These are phyloP conservation scores for Phytophthora fragariaefolia DNA, from an alignment of 352 stramenopile species.

Conservation along the genomic window DNA sequence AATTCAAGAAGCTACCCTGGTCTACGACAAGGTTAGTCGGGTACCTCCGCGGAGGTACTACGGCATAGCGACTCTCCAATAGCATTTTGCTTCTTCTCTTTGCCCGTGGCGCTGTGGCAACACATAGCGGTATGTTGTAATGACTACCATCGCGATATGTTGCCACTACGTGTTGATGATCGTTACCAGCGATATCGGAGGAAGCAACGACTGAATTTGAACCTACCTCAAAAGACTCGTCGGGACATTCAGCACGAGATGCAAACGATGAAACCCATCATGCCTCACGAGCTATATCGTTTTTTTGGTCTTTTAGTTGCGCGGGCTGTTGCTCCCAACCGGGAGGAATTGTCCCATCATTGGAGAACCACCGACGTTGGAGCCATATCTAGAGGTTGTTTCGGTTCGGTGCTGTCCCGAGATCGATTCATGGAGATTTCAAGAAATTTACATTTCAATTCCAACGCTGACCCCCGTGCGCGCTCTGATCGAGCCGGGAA, in stretches of 20 bases:
- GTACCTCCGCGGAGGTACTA: background rate
- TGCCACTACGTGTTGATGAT: background rate
- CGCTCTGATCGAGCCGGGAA: no score
- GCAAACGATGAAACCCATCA: background rate
- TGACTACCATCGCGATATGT: background rate
- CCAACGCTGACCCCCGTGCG: no score
- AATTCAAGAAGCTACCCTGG: slow-evolving; percentile 3
- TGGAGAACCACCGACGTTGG: background rate
- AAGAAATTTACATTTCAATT: no score
- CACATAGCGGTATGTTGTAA: background rate
- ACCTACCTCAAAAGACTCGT: background rate
- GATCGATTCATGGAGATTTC: background rate
- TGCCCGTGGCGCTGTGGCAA: background rate
- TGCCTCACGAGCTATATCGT: background rate
- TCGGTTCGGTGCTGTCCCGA: background rate
- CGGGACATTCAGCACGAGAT: background rate
- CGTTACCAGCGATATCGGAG: background rate
- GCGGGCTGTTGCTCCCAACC: background rate
- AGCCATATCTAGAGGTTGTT: background rate
- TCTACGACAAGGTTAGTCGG: slow-evolving; percentile 6
- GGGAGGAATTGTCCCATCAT: background rate
- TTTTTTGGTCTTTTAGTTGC: background rate
- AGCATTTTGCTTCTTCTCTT: background rate
- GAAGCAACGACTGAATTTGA: background rate
- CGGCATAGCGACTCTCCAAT: background rate